A percentile compares a stretch with the other conserved stretches of the same genome.
These are phyloP conservation scores for Mycena albidolilacea DNA, from an alignment of 768 basidiomycete genomes.

Conservation along the genomic window DNA sequence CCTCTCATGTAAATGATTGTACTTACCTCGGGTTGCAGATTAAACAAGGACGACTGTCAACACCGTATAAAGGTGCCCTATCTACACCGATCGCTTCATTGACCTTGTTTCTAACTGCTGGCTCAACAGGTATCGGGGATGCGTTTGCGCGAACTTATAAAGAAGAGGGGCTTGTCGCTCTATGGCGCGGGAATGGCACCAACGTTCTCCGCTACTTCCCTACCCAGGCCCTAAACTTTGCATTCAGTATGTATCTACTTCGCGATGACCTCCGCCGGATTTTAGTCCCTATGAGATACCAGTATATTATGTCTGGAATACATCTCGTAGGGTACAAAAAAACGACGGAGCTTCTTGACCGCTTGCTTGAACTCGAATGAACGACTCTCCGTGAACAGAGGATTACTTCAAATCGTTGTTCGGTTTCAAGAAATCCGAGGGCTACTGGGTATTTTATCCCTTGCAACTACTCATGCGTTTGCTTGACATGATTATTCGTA, in stretches of 20 bases:
- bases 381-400: slow-evolving; percentile 55
- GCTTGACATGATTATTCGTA: background rate
- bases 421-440: slow-evolving; percentile 88
- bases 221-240: slow-evolving; percentile 92
- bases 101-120: background rate
- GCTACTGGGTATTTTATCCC: slow-evolving; percentile 70
- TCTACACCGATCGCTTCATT: background rate
- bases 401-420: slow-evolving; percentile 92
- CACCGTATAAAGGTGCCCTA: slow-evolving; percentile 77
- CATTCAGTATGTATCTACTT: slow-evolving; percentile 76
- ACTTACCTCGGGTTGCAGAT: slow-evolving; percentile 59
- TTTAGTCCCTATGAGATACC: slow-evolving; percentile 10
- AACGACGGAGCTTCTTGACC: background rate
- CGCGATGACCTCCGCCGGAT: background rate
- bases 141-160: slow-evolving; percentile 83
- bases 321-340: slow-evolving; percentile 1
- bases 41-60: slow-evolving; percentile 87
- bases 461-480: background rate
- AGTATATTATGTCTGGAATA: slow-evolving; percentile 9
- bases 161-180: slow-evolving; percentile 83
- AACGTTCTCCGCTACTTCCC: slow-evolving; percentile 67
- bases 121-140: slow-evolving; percentile 68
- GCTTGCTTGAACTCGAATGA: background rate
- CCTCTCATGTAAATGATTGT: background rate
- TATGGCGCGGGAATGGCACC: slow-evolving; percentile 93